Base-by-base conservation (phyloP, 1,139 yeast genomes). In the Saccharomyces uvarum region DNA sequence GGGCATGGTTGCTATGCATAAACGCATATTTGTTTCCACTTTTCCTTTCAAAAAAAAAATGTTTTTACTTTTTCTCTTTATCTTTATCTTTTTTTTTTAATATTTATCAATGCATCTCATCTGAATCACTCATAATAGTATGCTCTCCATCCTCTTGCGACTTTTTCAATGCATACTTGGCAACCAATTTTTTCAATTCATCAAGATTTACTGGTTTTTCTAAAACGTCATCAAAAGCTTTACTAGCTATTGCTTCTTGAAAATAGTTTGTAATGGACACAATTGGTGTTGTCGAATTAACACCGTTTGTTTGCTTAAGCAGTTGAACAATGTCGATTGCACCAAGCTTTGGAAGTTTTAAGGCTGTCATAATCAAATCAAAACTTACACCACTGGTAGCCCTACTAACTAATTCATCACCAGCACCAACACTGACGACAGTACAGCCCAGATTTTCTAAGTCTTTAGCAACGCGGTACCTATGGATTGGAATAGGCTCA, bases 361-460 rank as follows among this genome's bases (percentile, higher is more conserved):
- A 76, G 1, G 93, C 93, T 0, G 95, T 84, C 58, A 91, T 77
- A 41, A 93, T 89, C 48, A 90, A 64, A 70, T 91, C 97, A 73
- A 89, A 93, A 63, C 82, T 84, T 27, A 89, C 88, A 54, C 84
- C 86, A 46, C 96, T 87, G 0, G 95, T 86, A 5, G 93, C 90
- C 55, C 95, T 73, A 57, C 95, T 78, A 13, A 90, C 81, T 54
- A 90, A 76, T 59, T 89, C 97, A 58, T 90, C 93, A 0, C 96
- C 96, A 59, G 85, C 84, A 0, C 83, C 75, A 5, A 88, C 88
- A 1, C 89, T 76, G 6, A 88, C 88, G 7, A 89, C 96, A 13
- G 86, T 81, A 71, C 97, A 89, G 0, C 95, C 96, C 33, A 86
- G 70, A 54, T 79, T 77, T 57, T 84, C 89, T 56, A 93, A 73